These are phyloP conservation scores for Allantophomopsis lycopodina DNA, from an alignment of 2,329 filamentous ascomycete genomes.

Conservation along the genomic window DNA sequence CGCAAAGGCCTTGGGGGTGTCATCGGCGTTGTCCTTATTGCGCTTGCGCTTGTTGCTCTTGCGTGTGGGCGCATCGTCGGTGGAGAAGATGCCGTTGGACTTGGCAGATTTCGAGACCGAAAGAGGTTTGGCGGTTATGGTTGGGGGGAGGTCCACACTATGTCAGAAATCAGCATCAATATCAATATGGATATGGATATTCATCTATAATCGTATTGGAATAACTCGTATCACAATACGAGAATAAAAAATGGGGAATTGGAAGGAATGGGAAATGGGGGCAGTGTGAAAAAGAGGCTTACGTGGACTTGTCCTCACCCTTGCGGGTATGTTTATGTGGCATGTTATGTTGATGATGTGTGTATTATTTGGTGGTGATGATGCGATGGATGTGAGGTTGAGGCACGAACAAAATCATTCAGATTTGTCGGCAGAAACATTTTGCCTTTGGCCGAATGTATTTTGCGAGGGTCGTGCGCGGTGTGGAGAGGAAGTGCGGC, in stretches of 20 bases:
- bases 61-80: slow-evolving; percentile 12
- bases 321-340: slow-evolving; percentile 77
- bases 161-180: not conserved
- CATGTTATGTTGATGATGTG: slow-evolving; percentile 34
- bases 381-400: too few relatives aligned
- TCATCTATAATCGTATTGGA: too few relatives aligned
- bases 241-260: too few relatives aligned
- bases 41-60: slow-evolving; percentile 34
- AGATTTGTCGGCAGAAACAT: too few relatives aligned
- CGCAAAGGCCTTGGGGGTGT: slow-evolving; percentile 79
- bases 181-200: too few relatives aligned
- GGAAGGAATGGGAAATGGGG: slow-evolving; percentile 8
- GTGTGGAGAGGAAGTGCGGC: too few relatives aligned
- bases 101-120: slow-evolving; percentile 31
- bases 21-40: slow-evolving; percentile 39
- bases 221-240: too few relatives aligned
- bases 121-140: slow-evolving; percentile 42
- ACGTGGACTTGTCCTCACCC: slow-evolving; percentile 40
- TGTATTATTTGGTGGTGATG: too few relatives aligned
- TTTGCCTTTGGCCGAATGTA: too few relatives aligned
- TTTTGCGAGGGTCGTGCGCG: too few relatives aligned
- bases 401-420: too few relatives aligned
- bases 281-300: slow-evolving; percentile 11
- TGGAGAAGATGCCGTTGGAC: slow-evolving; percentile 21
- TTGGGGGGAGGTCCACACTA: slow-evolving; percentile 37